Evolutionary conservation across 2,329 filamentous ascomycete genomes (phyloP), one percentile per base, ranked within the genome.

Genomic region (Phaeosphaeriaceae sp.): DNA sequence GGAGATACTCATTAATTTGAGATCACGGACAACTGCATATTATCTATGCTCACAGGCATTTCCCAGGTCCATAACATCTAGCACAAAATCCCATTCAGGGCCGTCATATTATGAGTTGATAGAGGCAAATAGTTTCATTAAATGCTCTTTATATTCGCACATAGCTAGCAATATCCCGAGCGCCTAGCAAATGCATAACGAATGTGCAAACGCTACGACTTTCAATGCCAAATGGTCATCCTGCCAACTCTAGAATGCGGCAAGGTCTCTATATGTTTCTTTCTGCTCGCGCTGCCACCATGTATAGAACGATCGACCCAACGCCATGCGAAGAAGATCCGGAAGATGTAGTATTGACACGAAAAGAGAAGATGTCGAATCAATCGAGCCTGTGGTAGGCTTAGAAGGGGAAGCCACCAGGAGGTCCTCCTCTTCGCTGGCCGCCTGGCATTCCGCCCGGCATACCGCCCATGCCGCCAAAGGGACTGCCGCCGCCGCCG

Each of bases 401-500:
- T 25, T 63, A 70, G 55, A 70, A 69, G 19, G 67, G 72, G 58
- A 74, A 76, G 24, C 73, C 74, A 19, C 73, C 73, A 7, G 64
- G 71, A 50, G 63, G 72, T 41, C 73, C 72, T 59, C 72, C 64
- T 64, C 71, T 59, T 59, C 71, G 68, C 27, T 71, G 68, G 31
- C 74, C 73, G 41, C 69, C 69, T 17, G 72, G 71, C 72, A 74
- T 74, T 44, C 73, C 73, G n/a, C 72, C 71, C 71, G 72, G 71
- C 72, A 74, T 74, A 46, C 73, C 73, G 19, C 72, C 71, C 72
- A 75, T 75, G 22, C 71, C 71, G 13, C 70, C 71, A 33, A 76
- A 77, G 4, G 73, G 73, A 58, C 63, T 73, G 49, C 68, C 66
- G 17, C 82, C 82, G 81, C 83, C 61, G 74, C 81, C 73, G 22